Conservation (phyloP, 805 yeast species). For the Blastobotrys muscicola region DNA sequence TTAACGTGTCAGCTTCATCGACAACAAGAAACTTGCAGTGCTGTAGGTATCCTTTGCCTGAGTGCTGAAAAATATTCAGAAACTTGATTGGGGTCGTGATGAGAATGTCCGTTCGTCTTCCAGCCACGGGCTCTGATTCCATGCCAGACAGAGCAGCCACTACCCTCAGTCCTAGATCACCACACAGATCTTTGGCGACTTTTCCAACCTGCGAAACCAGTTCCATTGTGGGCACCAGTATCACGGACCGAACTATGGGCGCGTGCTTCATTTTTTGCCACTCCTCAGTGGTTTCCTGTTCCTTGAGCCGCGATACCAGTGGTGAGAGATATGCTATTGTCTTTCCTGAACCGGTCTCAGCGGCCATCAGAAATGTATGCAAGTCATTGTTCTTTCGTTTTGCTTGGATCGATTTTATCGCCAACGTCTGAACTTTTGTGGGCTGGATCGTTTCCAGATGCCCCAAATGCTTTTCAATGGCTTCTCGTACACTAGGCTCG, state of each 20-base stretch:
- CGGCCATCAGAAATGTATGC: slow-evolving; percentile 72
- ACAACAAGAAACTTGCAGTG: slow-evolving; percentile 56
- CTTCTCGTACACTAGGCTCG: slow-evolving; percentile 54
- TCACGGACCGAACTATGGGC: slow-evolving; percentile 53
- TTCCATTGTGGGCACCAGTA: slow-evolving; percentile 87
- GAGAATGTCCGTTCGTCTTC: slow-evolving; percentile 57
- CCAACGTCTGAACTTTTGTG: slow-evolving; percentile 75
- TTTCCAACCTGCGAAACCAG: slow-evolving; percentile 68
- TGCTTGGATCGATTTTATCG: slow-evolving; percentile 42
- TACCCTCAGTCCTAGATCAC: slow-evolving; percentile 3
- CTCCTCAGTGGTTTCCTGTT: slow-evolving; percentile 38
- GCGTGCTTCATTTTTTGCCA: slow-evolving; percentile 27
- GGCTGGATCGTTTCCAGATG: slow-evolving; percentile 34
- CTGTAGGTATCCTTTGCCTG: slow-evolving; percentile 24
- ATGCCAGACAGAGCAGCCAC: slow-evolving; percentile 1
- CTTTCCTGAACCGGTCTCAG: slow-evolving; percentile 96
- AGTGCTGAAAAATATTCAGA: slow-evolving; percentile 25
- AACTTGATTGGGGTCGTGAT: slow-evolving; percentile 82
- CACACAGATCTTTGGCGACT: slow-evolving; percentile 23
- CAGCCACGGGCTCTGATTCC: background rate
- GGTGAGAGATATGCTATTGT: slow-evolving; percentile 88
- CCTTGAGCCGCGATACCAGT: slow-evolving; percentile 55
- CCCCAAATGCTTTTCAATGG: slow-evolving; percentile 39
- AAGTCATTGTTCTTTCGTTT: slow-evolving; percentile 24
- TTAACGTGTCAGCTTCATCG: slow-evolving; percentile 90